Evolutionary conservation across 495 filamentous ascomycete genomes (phyloP).

Genomic region (Lichina pygmaea): DNA sequence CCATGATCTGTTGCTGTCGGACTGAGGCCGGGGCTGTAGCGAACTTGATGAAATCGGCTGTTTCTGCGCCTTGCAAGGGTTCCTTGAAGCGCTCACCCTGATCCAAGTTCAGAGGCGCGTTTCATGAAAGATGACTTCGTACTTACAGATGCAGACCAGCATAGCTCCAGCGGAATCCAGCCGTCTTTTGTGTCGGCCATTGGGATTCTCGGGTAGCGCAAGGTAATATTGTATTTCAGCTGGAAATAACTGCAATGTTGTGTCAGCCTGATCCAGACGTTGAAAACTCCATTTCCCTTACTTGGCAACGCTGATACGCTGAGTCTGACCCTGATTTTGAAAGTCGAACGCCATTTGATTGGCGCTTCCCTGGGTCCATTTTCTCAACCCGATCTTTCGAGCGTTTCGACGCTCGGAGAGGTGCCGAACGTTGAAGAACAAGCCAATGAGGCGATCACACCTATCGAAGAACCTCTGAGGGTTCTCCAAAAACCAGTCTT

Average conservation of each 20-base stretch:
- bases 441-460: constrained; percentile 1
- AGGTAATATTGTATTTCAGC: constrained; percentile 1
- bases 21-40: neutral
- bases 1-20: neutral
- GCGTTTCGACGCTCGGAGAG: neutral
- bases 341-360: neutral
- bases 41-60: constrained; percentile 3
- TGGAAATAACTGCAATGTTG: neutral
- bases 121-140: neutral
- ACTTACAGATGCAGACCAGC: constrained; percentile 1
- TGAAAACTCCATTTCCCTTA: neutral
- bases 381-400: neutral
- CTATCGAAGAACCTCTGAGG: neutral
- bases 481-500: neutral
- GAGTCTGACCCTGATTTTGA: neutral
- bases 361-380: neutral
- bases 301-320: neutral
- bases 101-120: neutral
- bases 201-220: constrained; percentile 1
- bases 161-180: constrained; percentile 1
- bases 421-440: constrained; percentile 1
- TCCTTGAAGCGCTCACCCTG: constrained; percentile 3
- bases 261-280: neutral
- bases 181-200: constrained; percentile 1
- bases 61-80: constrained; percentile 1